These are phyloP conservation scores for Panus rudis DNA, from an alignment of 768 basidiomycete genomes.

Conservation along the genomic window DNA sequence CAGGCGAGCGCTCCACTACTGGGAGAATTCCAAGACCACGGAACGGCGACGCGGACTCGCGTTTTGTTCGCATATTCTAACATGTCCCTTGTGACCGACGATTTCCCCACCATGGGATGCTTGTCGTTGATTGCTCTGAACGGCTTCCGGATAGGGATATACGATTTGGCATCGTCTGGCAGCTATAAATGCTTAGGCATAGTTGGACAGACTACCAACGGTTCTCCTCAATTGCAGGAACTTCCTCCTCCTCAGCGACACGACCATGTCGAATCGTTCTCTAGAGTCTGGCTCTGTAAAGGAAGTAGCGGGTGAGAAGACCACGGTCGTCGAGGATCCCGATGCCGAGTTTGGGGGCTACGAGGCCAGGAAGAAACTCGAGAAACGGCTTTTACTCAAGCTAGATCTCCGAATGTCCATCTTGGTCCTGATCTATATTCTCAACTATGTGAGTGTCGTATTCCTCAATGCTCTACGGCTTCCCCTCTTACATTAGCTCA, in stretches of 20 bases:
- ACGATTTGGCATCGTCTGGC: too few species aligned
- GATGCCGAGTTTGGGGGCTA: constrained; percentile 32
- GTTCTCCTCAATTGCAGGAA: too few species aligned
- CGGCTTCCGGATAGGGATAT: too few species aligned
- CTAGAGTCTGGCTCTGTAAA: constrained; percentile 4
- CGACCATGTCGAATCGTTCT: neutral
- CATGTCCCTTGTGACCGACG: too few species aligned
- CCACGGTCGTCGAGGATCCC: constrained; percentile 9
- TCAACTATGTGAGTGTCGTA: constrained; percentile 36
- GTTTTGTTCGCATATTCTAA: too few species aligned
- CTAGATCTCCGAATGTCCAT: constrained; percentile 39
- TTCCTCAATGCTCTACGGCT: neutral
- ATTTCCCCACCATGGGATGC: too few species aligned
- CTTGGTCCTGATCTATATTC: constrained; percentile 37
- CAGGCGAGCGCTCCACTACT: too few species aligned
- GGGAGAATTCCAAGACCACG: neutral
- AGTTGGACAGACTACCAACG: too few species aligned
- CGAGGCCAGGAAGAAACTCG: constrained; percentile 31
- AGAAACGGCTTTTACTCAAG: constrained; percentile 36
- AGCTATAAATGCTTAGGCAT: too few species aligned
- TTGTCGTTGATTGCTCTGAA: too few species aligned
- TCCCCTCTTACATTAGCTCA: constrained; percentile 15
- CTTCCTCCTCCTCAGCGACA: too few species aligned
- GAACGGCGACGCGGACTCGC: too few species aligned
- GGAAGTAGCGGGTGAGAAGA: constrained; percentile 5